Evolutionary conservation across 2,329 filamentous ascomycete species (phyloP), one percentile per base, ranked within the genome.

Genomic region (Diaporthe velutina): DNA sequence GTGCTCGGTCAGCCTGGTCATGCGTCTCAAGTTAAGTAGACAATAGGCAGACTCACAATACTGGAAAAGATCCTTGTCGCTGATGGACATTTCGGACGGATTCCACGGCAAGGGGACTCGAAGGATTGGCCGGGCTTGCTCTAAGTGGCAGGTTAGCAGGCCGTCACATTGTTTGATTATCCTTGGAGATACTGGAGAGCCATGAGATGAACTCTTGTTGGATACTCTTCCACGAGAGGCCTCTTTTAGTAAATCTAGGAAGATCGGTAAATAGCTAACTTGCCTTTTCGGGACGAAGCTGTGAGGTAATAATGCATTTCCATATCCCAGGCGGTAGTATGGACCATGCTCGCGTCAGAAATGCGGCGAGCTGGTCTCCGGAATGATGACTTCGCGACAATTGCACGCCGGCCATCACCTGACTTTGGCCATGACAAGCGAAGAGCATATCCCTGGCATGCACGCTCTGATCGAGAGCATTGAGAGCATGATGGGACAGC

Each of bases 1-100:
- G 25, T 52, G 22, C 45, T 50, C 38, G 45, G 42, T 67, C 33
- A 67, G 64, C 17, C 10, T 19, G 22, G 38, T 33, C 7, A 17
- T 28, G 3, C 6, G 28, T 19, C n/a, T 25, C 15, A 10, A 7
- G 25, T 10, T 10, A 19, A 50, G 42, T 19, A 30, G 22, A 5
- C 2, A n/a, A 7, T n/a, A 8, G 42, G 8, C 35, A 17, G 22
- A 67, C 61, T 8, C 30, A 50, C 61, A 67, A 50, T 67, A 67
- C 2, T 67, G 42, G 42, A 67, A 67, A 50, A 67, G 61, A 48
- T 67, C 61, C 42, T 35, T 50, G 22, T 67, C 61, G 25, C 61
- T 67, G 22, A 30, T 28, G 13, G 61, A 67, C 45, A 67, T 50
- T 17, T 50, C 61, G 30, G 61, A 67, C 19, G 61, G 42, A 8